A percentile compares a stretch with the other conserved stretches of the same genome.
Evolutionary conservation across 2,329 filamentous ascomycete genomes (phyloP).

Genomic region (Fusarium sp.): DNA sequence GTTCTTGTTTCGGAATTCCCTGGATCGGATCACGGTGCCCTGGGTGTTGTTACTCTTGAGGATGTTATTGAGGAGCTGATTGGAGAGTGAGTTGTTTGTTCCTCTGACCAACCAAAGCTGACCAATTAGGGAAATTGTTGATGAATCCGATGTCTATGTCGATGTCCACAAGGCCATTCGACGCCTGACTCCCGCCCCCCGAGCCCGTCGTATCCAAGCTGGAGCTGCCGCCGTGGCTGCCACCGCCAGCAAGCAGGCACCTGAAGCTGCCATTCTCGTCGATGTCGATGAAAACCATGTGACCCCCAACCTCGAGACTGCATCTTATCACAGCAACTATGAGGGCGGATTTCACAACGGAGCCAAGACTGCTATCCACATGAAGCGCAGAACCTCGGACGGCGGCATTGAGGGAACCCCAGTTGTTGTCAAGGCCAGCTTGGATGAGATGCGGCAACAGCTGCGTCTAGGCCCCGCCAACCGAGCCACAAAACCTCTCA

Average conservation of each 20-base stretch:
- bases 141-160: conserved; percentile 98
- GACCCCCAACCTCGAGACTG: conserved; percentile 44
- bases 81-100: conserved; percentile 78
- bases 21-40: conserved; percentile 88
- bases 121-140: conserved; percentile 86
- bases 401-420: conserved; percentile 60
- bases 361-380: conserved; percentile 67
- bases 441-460: conserved; percentile 72
- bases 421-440: conserved; percentile 69
- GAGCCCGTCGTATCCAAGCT: conserved; percentile 68
- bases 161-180: conserved; percentile 98
- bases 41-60: conserved; percentile 95
- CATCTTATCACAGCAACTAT: conserved; percentile 55
- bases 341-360: conserved; percentile 56
- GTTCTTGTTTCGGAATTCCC: conserved; percentile 92
- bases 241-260: conserved; percentile 47
- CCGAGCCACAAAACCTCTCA: conserved; percentile 70
- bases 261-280: conserved; percentile 47
- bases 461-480: conserved; percentile 77
- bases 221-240: conserved; percentile 48
- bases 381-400: conserved; percentile 71
- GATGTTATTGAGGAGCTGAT: conserved; percentile 99
- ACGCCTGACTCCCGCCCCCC: conserved; percentile 85
- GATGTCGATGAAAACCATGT: conserved; percentile 59
- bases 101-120: conserved; percentile 6